Conservation (phyloP, 2,329 filamentous ascomycete species). For the Fusarium coffeatum region DNA sequence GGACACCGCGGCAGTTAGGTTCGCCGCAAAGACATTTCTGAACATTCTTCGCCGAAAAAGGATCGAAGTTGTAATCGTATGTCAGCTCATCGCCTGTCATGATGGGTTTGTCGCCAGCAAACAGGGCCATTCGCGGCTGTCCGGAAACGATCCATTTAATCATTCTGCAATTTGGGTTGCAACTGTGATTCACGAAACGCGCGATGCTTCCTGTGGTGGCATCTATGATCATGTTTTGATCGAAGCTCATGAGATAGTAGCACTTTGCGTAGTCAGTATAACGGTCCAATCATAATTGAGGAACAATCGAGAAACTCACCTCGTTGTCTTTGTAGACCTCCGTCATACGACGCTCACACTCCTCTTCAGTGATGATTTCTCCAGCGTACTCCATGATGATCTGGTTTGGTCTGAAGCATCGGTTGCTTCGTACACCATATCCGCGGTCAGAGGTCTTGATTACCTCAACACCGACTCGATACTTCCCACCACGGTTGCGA, state of each 20-base stretch:
- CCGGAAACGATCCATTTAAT: constrained; percentile 97
- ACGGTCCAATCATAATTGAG: constrained; percentile 2
- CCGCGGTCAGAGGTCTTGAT: constrained; percentile 90
- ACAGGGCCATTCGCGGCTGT: constrained; percentile 95
- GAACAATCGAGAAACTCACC: constrained; percentile 62
- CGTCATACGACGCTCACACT: constrained; percentile 94
- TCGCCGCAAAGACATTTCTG: constrained; percentile 74
- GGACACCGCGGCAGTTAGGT: constrained; percentile 71
- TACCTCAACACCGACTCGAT: constrained; percentile 93
- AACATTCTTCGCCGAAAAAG: constrained; percentile 75
- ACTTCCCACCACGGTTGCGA: constrained; percentile 82
- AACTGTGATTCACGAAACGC: constrained; percentile 98
- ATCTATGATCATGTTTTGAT: constrained; percentile 98
- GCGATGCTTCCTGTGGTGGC: constrained; percentile 95
- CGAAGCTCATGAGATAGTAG: constrained; percentile 98
- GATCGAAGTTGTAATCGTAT: constrained; percentile 86
- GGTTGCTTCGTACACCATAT: constrained; percentile 90
- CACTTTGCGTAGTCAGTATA: constrained; percentile 70
- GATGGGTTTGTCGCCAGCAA: constrained; percentile 89
- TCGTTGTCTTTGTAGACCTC: constrained; percentile 94
- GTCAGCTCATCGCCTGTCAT: constrained; percentile 96
- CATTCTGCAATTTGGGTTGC: constrained; percentile 96
- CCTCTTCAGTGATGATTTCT: constrained; percentile 94
- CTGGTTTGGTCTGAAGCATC: constrained; percentile 87
- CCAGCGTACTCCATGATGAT: constrained; percentile 99